Evolutionary conservation across 176 grass and related monocot genomes (phyloP), one percentile per base, ranked within the genome.

Genomic region (Aegilops bicornis): DNA sequence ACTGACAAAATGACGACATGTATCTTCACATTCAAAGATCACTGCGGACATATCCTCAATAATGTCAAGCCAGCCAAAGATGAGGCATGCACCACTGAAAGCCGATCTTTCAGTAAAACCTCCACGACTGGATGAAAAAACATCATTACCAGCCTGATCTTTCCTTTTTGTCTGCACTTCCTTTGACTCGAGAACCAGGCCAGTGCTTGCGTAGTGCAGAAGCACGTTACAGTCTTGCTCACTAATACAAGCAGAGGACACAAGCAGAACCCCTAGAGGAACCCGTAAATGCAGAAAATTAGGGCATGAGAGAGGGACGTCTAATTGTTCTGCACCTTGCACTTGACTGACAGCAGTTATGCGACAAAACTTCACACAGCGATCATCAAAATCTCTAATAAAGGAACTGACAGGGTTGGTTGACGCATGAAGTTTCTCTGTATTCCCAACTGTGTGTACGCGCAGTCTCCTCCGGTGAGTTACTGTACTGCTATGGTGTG

Each of bases 221-320:
- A 95, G 60, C 35, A 94, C 62, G 20, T 89, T 79, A 36, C 70
- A 92, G 12, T 76, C 90, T 61, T 86, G 82, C 74, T 87, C 80
- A 62, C 95, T 67, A 58, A 95, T 56, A 88, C 52, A 89, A 76
- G 69, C 74, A 62, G 82, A 62, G 19, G 81, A 81, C 68, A 64
- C 79, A 76, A 95, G 80, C 84, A 98, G 77, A 78, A 95, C 82
- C 24, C 93, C 96, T 83, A 92, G 79, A 60, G 89, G 89, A 81
- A 95, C 92, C 69, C 63, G 88, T 68, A 64, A 52, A 89, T 82
- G 82, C 54, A 95, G 77, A 73, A 93, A 76, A 92, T 86, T 91
- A 60, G 77, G 77, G 62, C 67, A 59, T 59, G 75, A 60, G n/a
- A 39, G 32, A 79, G 29, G 68, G 69, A 42, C 12, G 20, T 88